Conservation (phyloP, 768 basidiomycete species). For the Trametes gibbosa region DNA sequence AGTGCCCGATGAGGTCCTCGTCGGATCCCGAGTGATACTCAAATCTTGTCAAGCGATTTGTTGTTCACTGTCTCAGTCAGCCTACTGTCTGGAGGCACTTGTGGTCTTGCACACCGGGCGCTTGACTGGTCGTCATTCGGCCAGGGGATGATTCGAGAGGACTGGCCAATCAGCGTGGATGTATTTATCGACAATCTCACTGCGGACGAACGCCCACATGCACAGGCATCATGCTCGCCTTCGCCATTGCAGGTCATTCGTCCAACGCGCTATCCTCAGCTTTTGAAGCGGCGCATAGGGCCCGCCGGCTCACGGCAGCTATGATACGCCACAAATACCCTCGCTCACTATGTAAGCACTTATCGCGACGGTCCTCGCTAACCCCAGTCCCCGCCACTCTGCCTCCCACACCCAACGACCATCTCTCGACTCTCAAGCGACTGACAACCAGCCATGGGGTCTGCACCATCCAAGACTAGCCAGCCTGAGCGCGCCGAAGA, state of each 20-base stretch:
- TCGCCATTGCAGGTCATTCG: neutral
- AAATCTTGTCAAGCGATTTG: no score
- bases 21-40: no score
- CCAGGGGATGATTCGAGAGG: neutral
- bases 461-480: conserved; percentile 33
- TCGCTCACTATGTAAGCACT: neutral
- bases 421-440: neutral
- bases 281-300: neutral
- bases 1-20: no score
- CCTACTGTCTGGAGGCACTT: no score
- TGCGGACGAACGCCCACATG: neutral
- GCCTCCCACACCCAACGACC: no score
- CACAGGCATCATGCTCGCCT: neutral
- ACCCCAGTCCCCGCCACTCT: neutral
- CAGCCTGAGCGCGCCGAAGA: conserved; percentile 18
- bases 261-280: neutral
- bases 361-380: neutral
- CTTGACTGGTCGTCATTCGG: neutral
- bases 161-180: neutral
- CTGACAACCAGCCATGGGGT: conserved; percentile 31
- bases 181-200: neutral
- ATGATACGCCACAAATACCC: neutral
- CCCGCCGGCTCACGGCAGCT: neutral
- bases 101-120: neutral
- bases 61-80: no score